A percentile compares a stretch with the other conserved stretches of the same genome.
Conservation (phyloP, 257 asterid species). For the Solanum sitiens region DNA sequence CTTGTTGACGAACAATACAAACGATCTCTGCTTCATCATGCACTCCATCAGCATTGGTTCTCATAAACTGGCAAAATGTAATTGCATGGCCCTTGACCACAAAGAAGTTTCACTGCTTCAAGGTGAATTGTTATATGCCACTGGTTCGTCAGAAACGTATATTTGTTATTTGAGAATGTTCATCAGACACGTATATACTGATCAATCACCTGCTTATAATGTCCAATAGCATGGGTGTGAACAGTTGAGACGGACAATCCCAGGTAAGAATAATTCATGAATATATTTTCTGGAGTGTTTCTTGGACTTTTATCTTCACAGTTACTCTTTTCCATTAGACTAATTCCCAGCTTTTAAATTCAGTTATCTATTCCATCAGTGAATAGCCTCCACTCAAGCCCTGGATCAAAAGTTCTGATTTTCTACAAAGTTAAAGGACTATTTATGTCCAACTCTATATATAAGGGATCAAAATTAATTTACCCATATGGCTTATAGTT, state of each 20-base stretch:
- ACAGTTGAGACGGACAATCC: background rate
- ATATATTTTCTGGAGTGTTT: background rate
- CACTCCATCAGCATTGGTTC: background rate
- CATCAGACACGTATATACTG: background rate
- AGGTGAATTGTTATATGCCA: background rate
- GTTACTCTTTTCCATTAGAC: background rate
- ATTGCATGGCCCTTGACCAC: background rate
- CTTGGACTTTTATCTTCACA: background rate
- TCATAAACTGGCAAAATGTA: background rate
- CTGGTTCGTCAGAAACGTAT: background rate
- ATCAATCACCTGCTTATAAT: background rate
- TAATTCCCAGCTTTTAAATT: background rate
- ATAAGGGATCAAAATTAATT: background rate
- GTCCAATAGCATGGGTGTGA: background rate
- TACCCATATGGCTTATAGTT: background rate
- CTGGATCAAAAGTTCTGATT: background rate
- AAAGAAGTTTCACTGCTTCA: background rate
- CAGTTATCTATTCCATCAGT: background rate
- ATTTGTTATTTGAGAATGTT: background rate
- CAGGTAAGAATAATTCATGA: background rate
- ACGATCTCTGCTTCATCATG: background rate
- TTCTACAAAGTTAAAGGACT: background rate
- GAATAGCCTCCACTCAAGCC: background rate
- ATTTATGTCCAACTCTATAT: background rate
- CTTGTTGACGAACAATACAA: background rate